Evolutionary conservation across 1,284 basidiomycete species (phyloP), one percentile per base, ranked within the genome.

Genomic region (Marasmius tenuissimus): DNA sequence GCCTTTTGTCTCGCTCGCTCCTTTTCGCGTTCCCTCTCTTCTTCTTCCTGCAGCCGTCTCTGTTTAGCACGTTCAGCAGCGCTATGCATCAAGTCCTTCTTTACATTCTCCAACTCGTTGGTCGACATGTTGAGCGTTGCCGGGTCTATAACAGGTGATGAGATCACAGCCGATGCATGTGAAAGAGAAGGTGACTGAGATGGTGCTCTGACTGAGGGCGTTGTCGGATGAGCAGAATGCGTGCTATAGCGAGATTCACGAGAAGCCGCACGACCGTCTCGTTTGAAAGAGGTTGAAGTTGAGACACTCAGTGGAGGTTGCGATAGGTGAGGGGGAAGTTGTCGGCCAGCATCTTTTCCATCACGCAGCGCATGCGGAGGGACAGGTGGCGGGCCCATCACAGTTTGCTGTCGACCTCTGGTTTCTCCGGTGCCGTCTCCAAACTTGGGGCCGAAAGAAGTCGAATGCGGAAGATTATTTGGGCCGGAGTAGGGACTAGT

Each of bases 1-100:
- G 95, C 95, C 75, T 97, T 97, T 74, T 81, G 84, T 63, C 86
- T 83, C 2, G 96, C 96, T 22, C 96, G 81, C 69, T 96, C 94
- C 63, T 86, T 87, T 66, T 92, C 91, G 42, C 87, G 89, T 70
- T 93, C 88, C 12, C 95, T 82, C 67, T 94, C 92, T 64, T 88
- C 88, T 72, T 98, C 96, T 69, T 97, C 96, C 53, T 91, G 86
- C 70, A 94, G 85, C 53, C 94, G 78, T 61, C 92, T 79, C 62
- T 86, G 78, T 69, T 88, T 89, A 1, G 96, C 96, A 57, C 94
- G 85, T 68, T 94, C 94, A 3, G 95, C 96, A 3, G 94, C 94
- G 60, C 79, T 85, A 65, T 95, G 93, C 95, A 98, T 97, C 54
- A 93, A 84, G 48, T 88, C 87, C 67, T 92, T 92, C 66, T 92